A percentile compares a stretch with the other conserved stretches of the same genome.
phyloP scores from a whole-genome alignment of 2,329 filamentous ascomycete genomes.

The Scytalidium sp. region DNA sequence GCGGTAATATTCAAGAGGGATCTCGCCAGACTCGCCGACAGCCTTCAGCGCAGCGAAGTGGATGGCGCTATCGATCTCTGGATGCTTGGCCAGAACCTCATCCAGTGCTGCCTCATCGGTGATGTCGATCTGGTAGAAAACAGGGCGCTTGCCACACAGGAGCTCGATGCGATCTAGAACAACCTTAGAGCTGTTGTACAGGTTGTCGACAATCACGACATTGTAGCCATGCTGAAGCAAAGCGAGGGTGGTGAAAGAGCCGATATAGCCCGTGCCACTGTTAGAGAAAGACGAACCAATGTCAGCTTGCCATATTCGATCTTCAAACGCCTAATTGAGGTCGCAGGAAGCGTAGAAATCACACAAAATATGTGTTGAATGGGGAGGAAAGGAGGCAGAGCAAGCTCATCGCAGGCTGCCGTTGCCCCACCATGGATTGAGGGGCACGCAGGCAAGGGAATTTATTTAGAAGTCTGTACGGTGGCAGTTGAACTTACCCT shows the following conservation, averaged over 20 bases:
- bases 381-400: not conserved
- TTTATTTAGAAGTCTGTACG: not conserved
- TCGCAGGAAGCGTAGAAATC: slow-evolving; percentile 8
- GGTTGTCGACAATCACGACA: slow-evolving; percentile 92
- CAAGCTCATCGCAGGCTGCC: not conserved
- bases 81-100: slow-evolving; percentile 82
- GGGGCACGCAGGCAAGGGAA: slow-evolving; percentile 2
- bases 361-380: not conserved
- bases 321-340: slow-evolving; percentile 4
- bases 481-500: slow-evolving; percentile 61
- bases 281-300: slow-evolving; percentile 22
- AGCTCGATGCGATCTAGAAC: slow-evolving; percentile 93
- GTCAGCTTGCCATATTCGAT: slow-evolving; percentile 1
- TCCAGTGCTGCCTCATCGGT: slow-evolving; percentile 82
- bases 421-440: not conserved
- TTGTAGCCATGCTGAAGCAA: slow-evolving; percentile 94
- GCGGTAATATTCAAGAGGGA: slow-evolving; percentile 94
- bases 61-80: slow-evolving; percentile 95
- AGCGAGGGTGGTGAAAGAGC: slow-evolving; percentile 90
- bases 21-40: slow-evolving; percentile 91
- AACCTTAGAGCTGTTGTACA: slow-evolving; percentile 95
- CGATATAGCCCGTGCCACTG: slow-evolving; percentile 98
- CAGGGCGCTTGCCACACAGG: slow-evolving; percentile 82
- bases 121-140: slow-evolving; percentile 83
- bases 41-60: slow-evolving; percentile 99